A percentile compares a stretch with the other conserved stretches of the same genome.
These are phyloP conservation scores for Apiotrichum sp. DNA, from an alignment of 1,284 basidiomycete genomes.

Conservation along the genomic window DNA sequence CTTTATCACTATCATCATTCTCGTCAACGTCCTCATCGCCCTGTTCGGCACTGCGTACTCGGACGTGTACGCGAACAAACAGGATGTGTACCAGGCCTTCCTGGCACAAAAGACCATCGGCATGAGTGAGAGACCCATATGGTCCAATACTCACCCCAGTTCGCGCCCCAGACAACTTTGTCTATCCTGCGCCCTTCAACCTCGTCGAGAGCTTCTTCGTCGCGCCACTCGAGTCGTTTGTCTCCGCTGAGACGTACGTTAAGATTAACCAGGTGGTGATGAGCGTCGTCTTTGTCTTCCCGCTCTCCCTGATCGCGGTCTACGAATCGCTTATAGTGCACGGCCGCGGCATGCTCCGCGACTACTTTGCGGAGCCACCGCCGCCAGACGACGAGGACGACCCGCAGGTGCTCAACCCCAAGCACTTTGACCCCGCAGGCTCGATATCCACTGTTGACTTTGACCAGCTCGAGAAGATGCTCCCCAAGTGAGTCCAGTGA, in stretches of 20 bases:
- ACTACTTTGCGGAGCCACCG: constrained; percentile 56
- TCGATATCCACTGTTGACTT: constrained; percentile 69
- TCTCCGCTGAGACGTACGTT: constrained; percentile 20
- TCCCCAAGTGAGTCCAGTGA: constrained; percentile 18
- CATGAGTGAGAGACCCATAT: constrained; percentile 34
- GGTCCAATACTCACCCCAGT: constrained; percentile 55
- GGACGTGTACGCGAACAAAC: constrained; percentile 56
- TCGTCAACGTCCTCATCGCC: constrained; percentile 92
- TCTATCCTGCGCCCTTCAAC: constrained; percentile 57
- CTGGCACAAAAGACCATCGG: constrained; percentile 83
- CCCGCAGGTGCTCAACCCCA: constrained; percentile 45
- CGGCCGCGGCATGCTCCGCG: constrained; percentile 55
- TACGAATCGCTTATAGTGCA: constrained; percentile 59
- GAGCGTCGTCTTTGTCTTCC: constrained; percentile 69
- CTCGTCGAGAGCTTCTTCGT: constrained; percentile 54
- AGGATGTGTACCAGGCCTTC: constrained; percentile 62
- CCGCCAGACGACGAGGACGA: constrained; percentile 57
- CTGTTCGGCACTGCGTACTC: constrained; percentile 85
- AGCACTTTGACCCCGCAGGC: constrained; percentile 47
- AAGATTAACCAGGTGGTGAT: constrained; percentile 72
- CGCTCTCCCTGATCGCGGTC: constrained; percentile 65
- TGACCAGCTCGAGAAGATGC: constrained; percentile 58
- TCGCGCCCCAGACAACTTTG: constrained; percentile 51
- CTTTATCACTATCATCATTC: constrained; percentile 71
- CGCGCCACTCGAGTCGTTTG: constrained; percentile 13